Conservation (phyloP, 2,329 filamentous ascomycete genomes). For the Talaromyces verruculosus region DNA sequence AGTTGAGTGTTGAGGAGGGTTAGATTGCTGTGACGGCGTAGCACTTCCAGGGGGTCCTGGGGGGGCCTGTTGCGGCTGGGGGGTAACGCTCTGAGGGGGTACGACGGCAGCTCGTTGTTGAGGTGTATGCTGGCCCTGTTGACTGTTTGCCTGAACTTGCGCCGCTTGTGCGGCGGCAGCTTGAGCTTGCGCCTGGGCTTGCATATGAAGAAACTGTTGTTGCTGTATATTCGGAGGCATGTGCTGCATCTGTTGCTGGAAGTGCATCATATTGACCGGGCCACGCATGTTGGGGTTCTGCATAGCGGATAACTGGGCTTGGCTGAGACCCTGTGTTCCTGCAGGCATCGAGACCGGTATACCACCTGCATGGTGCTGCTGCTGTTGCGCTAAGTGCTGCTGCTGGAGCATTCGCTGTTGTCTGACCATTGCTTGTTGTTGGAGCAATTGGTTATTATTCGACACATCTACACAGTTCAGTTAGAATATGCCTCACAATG, state of each 20-base stretch:
- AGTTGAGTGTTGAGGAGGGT: constrained; percentile 37
- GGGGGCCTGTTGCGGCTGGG: constrained; percentile 46
- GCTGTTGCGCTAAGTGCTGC: constrained; percentile 28
- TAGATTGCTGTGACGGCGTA: constrained; percentile 38
- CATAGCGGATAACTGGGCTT: constrained; percentile 47
- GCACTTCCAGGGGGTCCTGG: constrained; percentile 40
- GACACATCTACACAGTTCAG: constrained; percentile 30
- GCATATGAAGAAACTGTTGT: constrained; percentile 40
- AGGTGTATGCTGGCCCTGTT: constrained; percentile 42
- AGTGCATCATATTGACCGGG: constrained; percentile 41
- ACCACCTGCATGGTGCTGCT: constrained; percentile 27
- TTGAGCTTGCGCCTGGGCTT: constrained; percentile 25
- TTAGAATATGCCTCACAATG: background rate
- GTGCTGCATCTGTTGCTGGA: constrained; percentile 45
- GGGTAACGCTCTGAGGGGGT: constrained; percentile 45
- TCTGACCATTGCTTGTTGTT: constrained; percentile 38
- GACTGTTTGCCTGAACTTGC: constrained; percentile 32
- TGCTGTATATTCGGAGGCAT: constrained; percentile 45
- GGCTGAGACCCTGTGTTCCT: constrained; percentile 41
- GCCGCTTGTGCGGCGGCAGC: constrained; percentile 22
- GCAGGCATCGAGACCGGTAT: constrained; percentile 44
- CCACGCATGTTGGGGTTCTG: constrained; percentile 43
- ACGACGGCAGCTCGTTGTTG: constrained; percentile 43
- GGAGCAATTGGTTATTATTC: constrained; percentile 48
- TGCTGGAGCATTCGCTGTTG: constrained; percentile 36